Base-by-base conservation (phyloP, 768 basidiomycete genomes). In the Psilocybe cubensis region DNA sequence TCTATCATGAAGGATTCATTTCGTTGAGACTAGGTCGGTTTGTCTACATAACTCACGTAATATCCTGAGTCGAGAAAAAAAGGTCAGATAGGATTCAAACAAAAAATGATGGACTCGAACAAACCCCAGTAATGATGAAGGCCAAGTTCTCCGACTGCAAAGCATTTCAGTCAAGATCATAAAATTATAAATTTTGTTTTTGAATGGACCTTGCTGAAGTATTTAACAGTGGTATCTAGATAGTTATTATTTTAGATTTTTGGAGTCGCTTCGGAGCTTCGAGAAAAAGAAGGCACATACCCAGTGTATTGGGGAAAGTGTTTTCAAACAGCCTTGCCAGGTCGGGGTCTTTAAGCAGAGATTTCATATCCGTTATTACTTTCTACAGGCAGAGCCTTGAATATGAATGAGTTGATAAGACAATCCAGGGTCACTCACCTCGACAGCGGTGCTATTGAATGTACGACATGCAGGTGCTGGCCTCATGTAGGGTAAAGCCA, bases 261-360 rank as follows among this genome's bases (percentile, higher is more conserved):
- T 41, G 52, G 31, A 33, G n/a, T 2, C 14, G 48, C 38, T 8
- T 54, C 23, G 49, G 51, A 21, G 53, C 23, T 27, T 35, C 21
- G 24, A 17, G 55, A 31, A 38, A 41, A 27, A 17, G 11, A 4
- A 18, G 7, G 38, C 46, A 35, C 76, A 57, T 61, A 89, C 89
- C 90, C 43, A 92, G 79, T 0, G 91, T 92, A 63, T 91, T 91
- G 3, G 91, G 91, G 66, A 91, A 91, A 0, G 90, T 87, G 59
- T 92, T 92, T 69, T 91, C 90, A 61, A 92, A 92, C 20, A 92
- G 68, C 48, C 88, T 81, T 11, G 90, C 91, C 50, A 92, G 61
- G 63, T 92, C 91, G 0, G 89, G 87, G 66, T 92, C 88, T 67
- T 85, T 91, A 55, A 92, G 73, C 43, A 86, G 78, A 17, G 74